Evolutionary conservation across 1,139 yeast genomes (phyloP), one percentile per base, ranked within the genome.

Genomic region (Candida gigantensis): DNA sequence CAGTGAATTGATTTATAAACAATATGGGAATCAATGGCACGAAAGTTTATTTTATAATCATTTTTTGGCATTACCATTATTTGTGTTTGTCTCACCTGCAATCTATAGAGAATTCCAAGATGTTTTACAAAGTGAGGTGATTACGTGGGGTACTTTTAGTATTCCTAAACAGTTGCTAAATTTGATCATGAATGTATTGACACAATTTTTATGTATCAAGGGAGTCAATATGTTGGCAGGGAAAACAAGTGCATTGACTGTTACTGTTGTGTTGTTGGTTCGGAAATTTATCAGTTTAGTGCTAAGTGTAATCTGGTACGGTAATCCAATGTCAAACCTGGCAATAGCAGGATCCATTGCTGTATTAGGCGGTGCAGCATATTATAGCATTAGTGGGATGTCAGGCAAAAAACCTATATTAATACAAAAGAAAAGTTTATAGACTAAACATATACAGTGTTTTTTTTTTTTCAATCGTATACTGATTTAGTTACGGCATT

Each of bases 191-290:
- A 84, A 83, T 51, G 73, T 75, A n/a, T 31, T 67, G 1, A 76
- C 89, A 0, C 94, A 84, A 54, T 73, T 74, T 46, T 37, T 78
- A 4, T 84, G 94, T 52, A 77, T 81, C 2, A 61, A 77, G 11
- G 89, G 90, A 3, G 90, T 83, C 14, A 81, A 81, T 50, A 68
- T 67, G 50, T 60, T 84, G 15, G 79, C 83, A 0, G 78, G 84
- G 6, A 60, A 58, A 19, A 66, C 80, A 1, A 65, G 77, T 19
- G 84, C 90, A 0, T 55, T 84, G 33, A 78, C 86, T 0, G 77
- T 84, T 2, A 72, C 81, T 0, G 73, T 84, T 17, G 75, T 80
- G 1, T 62, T 84, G 18, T 65, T 80, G 36, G 59, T 81, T 6
- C 68, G 92, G 32, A 81, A 83, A 53, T 76, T 83, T 43, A 56